Evolutionary conservation across 2,329 filamentous ascomycete genomes (phyloP).

Genomic region (Diaporthe eres): DNA sequence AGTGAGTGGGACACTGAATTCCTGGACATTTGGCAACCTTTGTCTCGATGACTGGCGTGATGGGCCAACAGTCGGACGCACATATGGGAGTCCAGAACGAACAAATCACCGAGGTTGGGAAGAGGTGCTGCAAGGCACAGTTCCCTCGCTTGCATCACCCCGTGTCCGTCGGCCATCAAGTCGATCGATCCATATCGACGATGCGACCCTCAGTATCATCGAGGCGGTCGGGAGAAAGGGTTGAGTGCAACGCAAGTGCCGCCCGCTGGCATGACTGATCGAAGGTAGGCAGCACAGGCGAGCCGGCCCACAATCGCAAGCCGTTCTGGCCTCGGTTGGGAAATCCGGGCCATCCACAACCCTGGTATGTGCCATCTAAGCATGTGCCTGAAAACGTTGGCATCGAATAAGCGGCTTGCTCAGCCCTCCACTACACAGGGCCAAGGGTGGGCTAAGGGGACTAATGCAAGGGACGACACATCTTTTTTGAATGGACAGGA

Average conservation of each 20-base stretch:
- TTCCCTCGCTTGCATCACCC: not conserved
- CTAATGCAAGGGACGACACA: conserved; percentile 36
- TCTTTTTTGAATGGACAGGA: not conserved
- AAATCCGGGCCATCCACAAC: not conserved
- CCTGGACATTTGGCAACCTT: not conserved
- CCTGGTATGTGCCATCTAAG: not conserved
- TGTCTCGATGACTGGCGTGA: not conserved
- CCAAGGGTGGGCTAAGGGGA: not conserved
- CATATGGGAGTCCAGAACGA: not conserved
- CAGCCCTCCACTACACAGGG: conserved; percentile 24
- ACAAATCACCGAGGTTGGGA: not conserved
- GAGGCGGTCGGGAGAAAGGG: conserved; percentile 1
- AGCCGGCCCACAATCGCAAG: not conserved
- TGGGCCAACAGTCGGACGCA: not conserved
- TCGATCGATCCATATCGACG: conserved; percentile 8
- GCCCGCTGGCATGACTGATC: not conserved
- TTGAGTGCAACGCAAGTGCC: conserved; percentile 30
- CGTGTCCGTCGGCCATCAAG: not conserved
- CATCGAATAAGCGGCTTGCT: not conserved
- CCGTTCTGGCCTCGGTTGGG: conserved; percentile 21
- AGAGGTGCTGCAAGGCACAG: not conserved
- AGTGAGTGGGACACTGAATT: not conserved
- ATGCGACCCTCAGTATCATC: conserved; percentile 18
- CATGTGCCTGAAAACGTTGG: not conserved
- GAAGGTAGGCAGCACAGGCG: not conserved